A percentile compares a stretch with the other conserved stretches of the same genome.
Conservation (phyloP, 2,329 filamentous ascomycete genomes). For the Botrytis paeoniae region DNA sequence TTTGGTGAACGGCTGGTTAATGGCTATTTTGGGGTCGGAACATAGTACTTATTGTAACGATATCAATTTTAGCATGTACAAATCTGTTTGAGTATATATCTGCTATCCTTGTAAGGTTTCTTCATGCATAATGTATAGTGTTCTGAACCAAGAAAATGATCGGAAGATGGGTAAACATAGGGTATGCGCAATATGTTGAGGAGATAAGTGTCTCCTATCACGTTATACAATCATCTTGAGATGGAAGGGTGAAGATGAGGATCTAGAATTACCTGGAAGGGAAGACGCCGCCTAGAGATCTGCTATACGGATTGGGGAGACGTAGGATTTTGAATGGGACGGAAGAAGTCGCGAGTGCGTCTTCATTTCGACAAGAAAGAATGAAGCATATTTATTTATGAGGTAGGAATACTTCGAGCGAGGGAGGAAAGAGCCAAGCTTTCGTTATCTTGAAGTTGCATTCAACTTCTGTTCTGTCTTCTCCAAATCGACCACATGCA, state of each 20-base stretch:
- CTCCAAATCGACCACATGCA: background rate
- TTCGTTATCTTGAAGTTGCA: background rate
- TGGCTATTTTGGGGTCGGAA: background rate
- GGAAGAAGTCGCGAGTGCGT: background rate
- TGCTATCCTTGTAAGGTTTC: background rate
- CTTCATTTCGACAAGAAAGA: background rate
- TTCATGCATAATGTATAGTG: background rate
- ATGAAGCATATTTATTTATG: background rate
- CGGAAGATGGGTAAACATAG: background rate
- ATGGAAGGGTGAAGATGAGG: too few species aligned
- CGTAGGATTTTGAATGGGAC: too few species aligned
- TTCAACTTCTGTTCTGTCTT: background rate
- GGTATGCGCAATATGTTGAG: background rate
- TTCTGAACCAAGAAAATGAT: background rate
- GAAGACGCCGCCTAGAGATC: too few species aligned
- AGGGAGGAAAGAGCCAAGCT: background rate
- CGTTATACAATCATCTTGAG: background rate
- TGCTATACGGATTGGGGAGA: too few species aligned
- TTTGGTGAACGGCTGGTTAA: background rate
- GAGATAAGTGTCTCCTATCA: background rate
- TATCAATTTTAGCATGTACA: constrained; percentile 14
- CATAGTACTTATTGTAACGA: constrained; percentile 9
- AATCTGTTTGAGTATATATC: background rate
- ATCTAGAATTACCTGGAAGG: too few species aligned
- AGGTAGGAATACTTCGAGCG: background rate